These are phyloP conservation scores for Herpetospermum pedunculosum DNA, from an alignment of 306 rosid species.

Conservation along the genomic window DNA sequence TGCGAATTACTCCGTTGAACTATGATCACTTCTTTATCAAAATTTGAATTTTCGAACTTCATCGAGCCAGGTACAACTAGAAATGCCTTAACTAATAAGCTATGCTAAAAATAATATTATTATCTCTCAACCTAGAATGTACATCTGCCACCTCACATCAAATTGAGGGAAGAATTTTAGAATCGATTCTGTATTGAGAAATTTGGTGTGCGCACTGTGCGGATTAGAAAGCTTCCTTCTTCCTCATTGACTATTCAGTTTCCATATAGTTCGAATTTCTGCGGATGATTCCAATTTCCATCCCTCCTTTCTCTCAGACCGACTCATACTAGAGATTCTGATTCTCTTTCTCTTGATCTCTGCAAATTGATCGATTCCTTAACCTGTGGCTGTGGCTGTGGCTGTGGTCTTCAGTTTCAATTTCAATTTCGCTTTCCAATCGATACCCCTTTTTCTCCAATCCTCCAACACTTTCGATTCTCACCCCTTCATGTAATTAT, in stretches of 20 bases:
- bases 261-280: not conserved
- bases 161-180: not conserved
- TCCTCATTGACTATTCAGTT: not conserved
- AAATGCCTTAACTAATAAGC: too few relatives aligned
- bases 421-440: not conserved
- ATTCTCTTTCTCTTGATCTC: slow-evolving; percentile 1
- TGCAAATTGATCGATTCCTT: not conserved
- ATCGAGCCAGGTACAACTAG: too few relatives aligned
- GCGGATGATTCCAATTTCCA: not conserved
- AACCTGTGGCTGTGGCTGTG: not conserved
- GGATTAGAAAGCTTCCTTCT: not conserved
- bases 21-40: too few relatives aligned
- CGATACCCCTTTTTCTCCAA: not conserved
- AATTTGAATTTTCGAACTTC: too few relatives aligned
- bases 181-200: not conserved
- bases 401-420: not conserved
- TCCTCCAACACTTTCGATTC: slow-evolving; percentile 6
- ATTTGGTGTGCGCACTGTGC: not conserved
- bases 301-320: not conserved
- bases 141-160: not conserved
- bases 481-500: not conserved
- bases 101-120: too few relatives aligned
- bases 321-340: not conserved
- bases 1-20: too few relatives aligned
- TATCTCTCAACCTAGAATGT: not conserved